A percentile compares a stretch with the other conserved stretches of the same genome.
Conservation (phyloP, 345 rosid species). For the Ceriops zippeliana region DNA sequence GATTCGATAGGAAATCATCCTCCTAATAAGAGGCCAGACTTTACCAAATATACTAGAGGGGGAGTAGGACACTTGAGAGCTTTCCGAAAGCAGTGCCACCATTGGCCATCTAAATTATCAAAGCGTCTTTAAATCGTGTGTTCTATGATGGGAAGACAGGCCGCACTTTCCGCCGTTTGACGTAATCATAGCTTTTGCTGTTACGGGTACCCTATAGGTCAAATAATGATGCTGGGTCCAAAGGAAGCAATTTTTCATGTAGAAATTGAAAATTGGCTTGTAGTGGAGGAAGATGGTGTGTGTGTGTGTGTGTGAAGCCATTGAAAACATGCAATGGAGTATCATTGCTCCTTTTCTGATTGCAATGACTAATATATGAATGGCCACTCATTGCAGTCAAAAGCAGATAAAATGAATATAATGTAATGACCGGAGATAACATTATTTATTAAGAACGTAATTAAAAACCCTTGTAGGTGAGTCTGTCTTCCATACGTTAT, state of each 20-base stretch:
- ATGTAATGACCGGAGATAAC: conserved; percentile 6
- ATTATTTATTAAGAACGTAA: neutral
- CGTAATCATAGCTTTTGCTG: conserved; percentile 35
- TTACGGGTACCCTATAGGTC: conserved; percentile 25
- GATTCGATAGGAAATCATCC: no score
- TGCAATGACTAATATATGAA: conserved; percentile 8
- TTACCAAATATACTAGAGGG: no score
- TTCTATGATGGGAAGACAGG: conserved; percentile 34
- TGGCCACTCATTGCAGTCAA: no score
- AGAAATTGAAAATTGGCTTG: conserved; percentile 32
- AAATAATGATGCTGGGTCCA: conserved; percentile 29
- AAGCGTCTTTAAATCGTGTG: conserved; percentile 16
- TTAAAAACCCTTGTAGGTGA: neutral
- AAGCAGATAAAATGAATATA: neutral
- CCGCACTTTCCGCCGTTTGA: conserved; percentile 61
- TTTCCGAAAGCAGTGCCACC: conserved; percentile 31
- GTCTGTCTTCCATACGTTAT: neutral
- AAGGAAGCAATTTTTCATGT: conserved; percentile 1
- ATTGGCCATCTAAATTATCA: no score
- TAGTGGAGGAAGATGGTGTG: conserved; percentile 36
- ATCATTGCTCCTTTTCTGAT: conserved; percentile 19
- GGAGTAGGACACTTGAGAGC: conserved; percentile 9
- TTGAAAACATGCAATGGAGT: neutral
- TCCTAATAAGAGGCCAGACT: no score
- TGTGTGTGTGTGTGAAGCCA: neutral